A percentile compares a stretch with the other conserved stretches of the same genome.
These are phyloP conservation scores for Amborella trichopoda DNA, from an alignment of 164 flowering plant species.

Conservation along the genomic window DNA sequence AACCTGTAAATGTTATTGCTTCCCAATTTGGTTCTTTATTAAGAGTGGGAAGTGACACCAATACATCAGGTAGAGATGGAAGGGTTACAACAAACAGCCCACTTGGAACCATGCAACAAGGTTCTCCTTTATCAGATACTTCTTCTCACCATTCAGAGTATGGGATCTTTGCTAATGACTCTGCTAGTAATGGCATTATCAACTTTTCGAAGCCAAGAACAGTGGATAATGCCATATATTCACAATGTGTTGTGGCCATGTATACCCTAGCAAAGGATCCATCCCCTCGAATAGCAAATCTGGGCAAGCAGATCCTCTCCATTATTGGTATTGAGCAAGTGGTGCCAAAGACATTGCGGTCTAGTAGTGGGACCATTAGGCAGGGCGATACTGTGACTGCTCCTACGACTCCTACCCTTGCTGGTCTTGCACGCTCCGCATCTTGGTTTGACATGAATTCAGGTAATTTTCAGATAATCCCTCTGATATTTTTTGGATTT, in stretches of 20 bases:
- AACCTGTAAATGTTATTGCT: slow-evolving; percentile 42
- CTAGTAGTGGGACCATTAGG: slow-evolving; percentile 21
- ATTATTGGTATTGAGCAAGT: slow-evolving; percentile 93
- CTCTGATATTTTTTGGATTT: too few relatives aligned
- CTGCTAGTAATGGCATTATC: slow-evolving; percentile 51
- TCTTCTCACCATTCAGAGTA: slow-evolving; percentile 90
- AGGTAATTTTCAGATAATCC: slow-evolving; percentile 38
- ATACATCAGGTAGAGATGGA: slow-evolving; percentile 45
- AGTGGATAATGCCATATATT: slow-evolving; percentile 60
- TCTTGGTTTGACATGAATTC: slow-evolving; percentile 93
- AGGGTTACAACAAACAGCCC: slow-evolving; percentile 87
- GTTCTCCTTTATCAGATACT: slow-evolving; percentile 94
- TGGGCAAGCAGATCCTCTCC: slow-evolving; percentile 70
- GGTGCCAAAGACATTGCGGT: slow-evolving; percentile 39
- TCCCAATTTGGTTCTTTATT: slow-evolving; percentile 57
- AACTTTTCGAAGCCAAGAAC: slow-evolving; percentile 41
- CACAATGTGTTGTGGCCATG: slow-evolving; percentile 72
- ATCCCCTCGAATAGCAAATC: slow-evolving; percentile 73
- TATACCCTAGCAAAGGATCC: slow-evolving; percentile 87
- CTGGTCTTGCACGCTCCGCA: slow-evolving; percentile 84
- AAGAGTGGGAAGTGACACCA: slow-evolving; percentile 56
- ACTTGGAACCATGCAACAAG: slow-evolving; percentile 68
- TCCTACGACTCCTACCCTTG: slow-evolving; percentile 30
- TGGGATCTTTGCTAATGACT: slow-evolving; percentile 40
- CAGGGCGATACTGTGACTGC: slow-evolving; percentile 35